Conservation (phyloP, 1,284 basidiomycete genomes). For the Schizophyllum amplum region DNA sequence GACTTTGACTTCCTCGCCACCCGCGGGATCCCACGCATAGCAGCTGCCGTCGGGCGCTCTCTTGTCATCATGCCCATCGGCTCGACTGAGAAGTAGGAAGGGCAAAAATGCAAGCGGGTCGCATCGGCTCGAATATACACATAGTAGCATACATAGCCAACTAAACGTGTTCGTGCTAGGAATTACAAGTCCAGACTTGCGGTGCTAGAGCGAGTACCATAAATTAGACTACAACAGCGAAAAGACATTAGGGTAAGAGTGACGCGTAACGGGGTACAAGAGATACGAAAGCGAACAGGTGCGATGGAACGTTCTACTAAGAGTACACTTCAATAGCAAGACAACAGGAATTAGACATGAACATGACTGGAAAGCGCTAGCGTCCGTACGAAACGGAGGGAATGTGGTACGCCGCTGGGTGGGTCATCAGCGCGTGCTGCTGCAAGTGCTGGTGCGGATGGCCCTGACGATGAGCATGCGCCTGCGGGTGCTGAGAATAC, state of each 20-base stretch:
- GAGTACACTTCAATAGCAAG: neutral
- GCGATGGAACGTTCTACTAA: constrained; percentile 1
- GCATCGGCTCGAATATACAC: neutral
- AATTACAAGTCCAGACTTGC: neutral
- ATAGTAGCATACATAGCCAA: neutral
- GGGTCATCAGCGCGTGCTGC: constrained; percentile 1
- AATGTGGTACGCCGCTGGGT: constrained; percentile 5
- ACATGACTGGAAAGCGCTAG: neutral
- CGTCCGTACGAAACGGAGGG: constrained; percentile 9
- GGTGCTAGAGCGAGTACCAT: neutral
- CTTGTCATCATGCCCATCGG: neutral
- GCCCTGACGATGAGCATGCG: constrained; percentile 11
- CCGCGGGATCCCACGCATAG: constrained; percentile 52
- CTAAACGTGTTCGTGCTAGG: neutral
- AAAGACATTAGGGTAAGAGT: neutral
- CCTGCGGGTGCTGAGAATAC: constrained; percentile 14
- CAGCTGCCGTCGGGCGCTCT: constrained; percentile 45
- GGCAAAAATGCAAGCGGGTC: too few species aligned
- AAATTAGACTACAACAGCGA: neutral
- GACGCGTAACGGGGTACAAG: neutral
- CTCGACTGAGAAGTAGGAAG: neutral
- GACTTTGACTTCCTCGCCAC: constrained; percentile 69
- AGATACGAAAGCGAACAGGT: neutral
- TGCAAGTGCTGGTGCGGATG: constrained; percentile 21
- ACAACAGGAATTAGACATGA: neutral